A percentile compares a stretch with the other conserved stretches of the same genome.
Evolutionary conservation across 2,329 filamentous ascomycete genomes (phyloP).

Genomic region (Penicillium decumbens): DNA sequence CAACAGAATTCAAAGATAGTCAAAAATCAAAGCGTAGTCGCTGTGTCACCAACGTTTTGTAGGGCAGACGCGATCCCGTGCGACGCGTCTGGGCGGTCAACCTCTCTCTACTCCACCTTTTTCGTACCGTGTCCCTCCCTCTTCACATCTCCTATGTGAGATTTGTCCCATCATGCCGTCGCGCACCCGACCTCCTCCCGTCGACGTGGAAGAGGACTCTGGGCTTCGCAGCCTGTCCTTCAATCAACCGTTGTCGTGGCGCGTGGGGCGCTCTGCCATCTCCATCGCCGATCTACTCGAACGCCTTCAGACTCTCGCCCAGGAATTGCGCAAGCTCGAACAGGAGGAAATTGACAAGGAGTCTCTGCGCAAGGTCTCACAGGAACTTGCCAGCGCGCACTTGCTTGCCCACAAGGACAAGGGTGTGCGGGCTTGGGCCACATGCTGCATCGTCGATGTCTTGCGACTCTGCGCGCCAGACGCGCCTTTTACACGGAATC

Average conservation of each 20-base stretch:
- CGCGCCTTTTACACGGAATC: slow-evolving; percentile 83
- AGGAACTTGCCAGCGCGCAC: slow-evolving; percentile 76
- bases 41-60: not conserved
- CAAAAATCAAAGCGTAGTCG: not conserved
- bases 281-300: slow-evolving; percentile 73
- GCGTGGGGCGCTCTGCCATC: slow-evolving; percentile 77
- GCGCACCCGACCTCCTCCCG: slow-evolving; percentile 39
- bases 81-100: slow-evolving; percentile 27
- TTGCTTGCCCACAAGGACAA: slow-evolving; percentile 87
- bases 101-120: slow-evolving; percentile 17
- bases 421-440: slow-evolving; percentile 82
- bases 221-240: slow-evolving; percentile 59
- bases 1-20: not conserved
- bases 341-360: slow-evolving; percentile 79
- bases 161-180: slow-evolving; percentile 36
- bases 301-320: slow-evolving; percentile 72
- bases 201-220: slow-evolving; percentile 35
- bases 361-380: slow-evolving; percentile 78
- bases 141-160: slow-evolving; percentile 21
- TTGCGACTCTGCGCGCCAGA: slow-evolving; percentile 88
- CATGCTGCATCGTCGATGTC: slow-evolving; percentile 88
- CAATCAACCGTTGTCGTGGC: slow-evolving; percentile 83
- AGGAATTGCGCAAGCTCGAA: slow-evolving; percentile 78
- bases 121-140: slow-evolving; percentile 17
- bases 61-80: slow-evolving; percentile 17